Evolutionary conservation across 106 monocot genomes (phyloP), one percentile per base, ranked within the genome.

Genomic region (Dendrobium officinale): DNA sequence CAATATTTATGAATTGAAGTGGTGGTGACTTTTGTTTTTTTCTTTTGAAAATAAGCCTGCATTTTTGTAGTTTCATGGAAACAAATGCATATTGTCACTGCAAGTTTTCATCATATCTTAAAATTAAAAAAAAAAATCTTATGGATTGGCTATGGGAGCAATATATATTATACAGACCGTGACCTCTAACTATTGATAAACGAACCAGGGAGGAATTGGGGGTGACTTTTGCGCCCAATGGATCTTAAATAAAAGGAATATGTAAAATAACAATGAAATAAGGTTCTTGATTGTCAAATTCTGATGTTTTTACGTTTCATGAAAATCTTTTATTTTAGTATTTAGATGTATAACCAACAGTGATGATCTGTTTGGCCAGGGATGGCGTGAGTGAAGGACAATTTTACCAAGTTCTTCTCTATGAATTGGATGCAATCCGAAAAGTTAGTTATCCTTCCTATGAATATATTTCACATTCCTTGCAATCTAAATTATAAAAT

Each of bases 381-480:
- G 98, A 99, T 86, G 98, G 98, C 79, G 98, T 99, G 16, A 94
- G 94, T 40, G 98, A 99, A 87, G 95, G 98, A 10, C 98, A 99
- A 58, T 99, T 99, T 75, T 90, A 95, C 79, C 95, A 95, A 87
- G 98, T 99, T 9, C 75, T 99, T 9, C 75, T 99, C 19, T 75
- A 90, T 85, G 98, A 99, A 79, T 90, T 99, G 55, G 91, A 93
- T 86, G 98, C 98, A 61, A 99, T 99, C 27, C 73, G 95, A 56
- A 95, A 90, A 87, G 98, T 98, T 10, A 47, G 51, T 61, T 13
- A 7, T n/a, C n/a, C 3, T 33, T 33, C 75, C 29, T 45, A 49
- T 29, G 3, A 79, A 37, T 2, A 73, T 41, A 58, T 31, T 33
- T 70, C 70, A 33, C 70, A 70, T 70, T 70, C 11, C 31, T 33